Evolutionary conservation across 768 basidiomycete genomes (phyloP).

Genomic region (Russula compacta): DNA sequence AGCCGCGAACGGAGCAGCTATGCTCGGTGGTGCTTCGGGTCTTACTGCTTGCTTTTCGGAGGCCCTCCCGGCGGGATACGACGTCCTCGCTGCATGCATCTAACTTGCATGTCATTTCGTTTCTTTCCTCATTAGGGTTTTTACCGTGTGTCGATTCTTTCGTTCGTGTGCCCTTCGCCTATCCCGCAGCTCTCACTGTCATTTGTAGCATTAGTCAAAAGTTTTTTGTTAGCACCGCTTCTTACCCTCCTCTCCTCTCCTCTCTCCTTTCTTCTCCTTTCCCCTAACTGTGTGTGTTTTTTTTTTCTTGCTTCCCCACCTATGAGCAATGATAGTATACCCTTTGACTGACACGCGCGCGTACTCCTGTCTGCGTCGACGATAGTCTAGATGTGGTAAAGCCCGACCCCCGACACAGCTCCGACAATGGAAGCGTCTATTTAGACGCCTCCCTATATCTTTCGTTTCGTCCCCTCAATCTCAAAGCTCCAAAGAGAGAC

Average conservation of each 20-base stretch:
- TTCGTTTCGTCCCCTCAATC: too few species aligned
- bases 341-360: not conserved
- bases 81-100: not conserved
- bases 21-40: not conserved
- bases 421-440: not conserved
- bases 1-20: not conserved
- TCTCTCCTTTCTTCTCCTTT: not conserved
- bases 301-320: not conserved
- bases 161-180: not conserved
- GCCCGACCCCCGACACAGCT: not conserved
- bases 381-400: not conserved
- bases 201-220: constrained; percentile 19
- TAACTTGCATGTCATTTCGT: not conserved
- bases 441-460: not conserved
- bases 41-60: not conserved
- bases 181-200: constrained; percentile 10
- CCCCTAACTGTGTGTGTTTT: not conserved
- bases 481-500: too few species aligned
- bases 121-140: not conserved
- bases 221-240: constrained; percentile 2
- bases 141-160: not conserved
- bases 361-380: not conserved
- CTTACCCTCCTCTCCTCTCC: not conserved
- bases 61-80: constrained; percentile 5
- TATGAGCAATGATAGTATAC: constrained; percentile 10